phyloP scores from a whole-genome alignment of 257 asterid genomes.

The Sherardia arvensis region DNA sequence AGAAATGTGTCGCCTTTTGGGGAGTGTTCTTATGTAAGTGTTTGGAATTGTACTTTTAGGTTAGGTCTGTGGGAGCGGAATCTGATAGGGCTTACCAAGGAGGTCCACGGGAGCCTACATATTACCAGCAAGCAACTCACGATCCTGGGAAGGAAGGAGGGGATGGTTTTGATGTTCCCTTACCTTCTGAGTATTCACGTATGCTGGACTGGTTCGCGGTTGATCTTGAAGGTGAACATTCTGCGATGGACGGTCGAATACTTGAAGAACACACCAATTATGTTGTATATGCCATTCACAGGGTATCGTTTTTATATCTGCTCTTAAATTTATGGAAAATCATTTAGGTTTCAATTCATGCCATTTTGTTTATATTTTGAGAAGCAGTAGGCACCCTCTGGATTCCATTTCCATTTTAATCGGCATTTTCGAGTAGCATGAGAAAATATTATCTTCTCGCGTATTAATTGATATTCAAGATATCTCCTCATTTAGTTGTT shows the following conservation, averaged over 20 bases:
- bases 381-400: not conserved
- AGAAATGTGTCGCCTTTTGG: not conserved
- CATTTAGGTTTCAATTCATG: constrained; percentile 5
- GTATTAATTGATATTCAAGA: not conserved
- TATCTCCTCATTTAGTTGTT: not conserved
- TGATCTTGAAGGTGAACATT: constrained; percentile 99
- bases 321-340: constrained; percentile 16
- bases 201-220: constrained; percentile 97
- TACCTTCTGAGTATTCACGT: constrained; percentile 59
- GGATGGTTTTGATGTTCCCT: constrained; percentile 35
- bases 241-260: constrained; percentile 99
- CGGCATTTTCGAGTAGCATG: not conserved
- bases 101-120: constrained; percentile 66
- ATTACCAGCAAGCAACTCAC: constrained; percentile 41
- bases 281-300: constrained; percentile 94
- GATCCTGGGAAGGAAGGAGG: constrained; percentile 29
- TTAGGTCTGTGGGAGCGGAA: constrained; percentile 88
- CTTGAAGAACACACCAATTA: constrained; percentile 95
- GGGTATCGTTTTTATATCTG: constrained; percentile 53
- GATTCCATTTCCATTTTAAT: not conserved
- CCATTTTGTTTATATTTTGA: not conserved
- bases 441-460: not conserved
- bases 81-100: constrained; percentile 89
- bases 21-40: not conserved
- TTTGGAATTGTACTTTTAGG: constrained; percentile 36